Conservation (phyloP, 2,329 filamentous ascomycete species). For the Aspergillus aculeatinus region DNA sequence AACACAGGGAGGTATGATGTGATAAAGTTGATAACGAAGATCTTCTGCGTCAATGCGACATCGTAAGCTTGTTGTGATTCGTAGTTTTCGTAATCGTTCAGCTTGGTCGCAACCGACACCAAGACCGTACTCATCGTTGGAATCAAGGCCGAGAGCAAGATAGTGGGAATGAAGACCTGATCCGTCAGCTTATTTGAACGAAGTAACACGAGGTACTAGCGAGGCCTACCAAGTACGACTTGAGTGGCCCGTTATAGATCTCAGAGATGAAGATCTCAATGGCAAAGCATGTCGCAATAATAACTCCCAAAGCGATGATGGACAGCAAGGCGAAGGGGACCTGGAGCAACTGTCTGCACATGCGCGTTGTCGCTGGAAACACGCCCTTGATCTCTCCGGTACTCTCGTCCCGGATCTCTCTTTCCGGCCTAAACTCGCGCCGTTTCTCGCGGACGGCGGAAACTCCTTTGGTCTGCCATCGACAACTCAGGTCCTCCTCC, state of each 20-base stretch:
- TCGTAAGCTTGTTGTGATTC: constrained; percentile 82
- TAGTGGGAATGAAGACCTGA: constrained; percentile 82
- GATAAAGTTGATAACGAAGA: constrained; percentile 97
- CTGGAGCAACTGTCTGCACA: constrained; percentile 81
- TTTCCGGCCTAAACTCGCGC: constrained; percentile 76
- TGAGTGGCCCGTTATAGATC: constrained; percentile 87
- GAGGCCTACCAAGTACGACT: constrained; percentile 70
- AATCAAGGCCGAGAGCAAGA: constrained; percentile 76
- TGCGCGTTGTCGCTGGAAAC: constrained; percentile 73
- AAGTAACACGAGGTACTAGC: constrained; percentile 1
- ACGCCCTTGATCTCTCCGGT: constrained; percentile 77
- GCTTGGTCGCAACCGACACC: constrained; percentile 71
- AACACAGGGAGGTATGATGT: constrained; percentile 90
- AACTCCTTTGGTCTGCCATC: constrained; percentile 87
- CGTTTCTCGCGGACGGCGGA: constrained; percentile 77
- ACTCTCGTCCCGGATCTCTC: constrained; percentile 72
- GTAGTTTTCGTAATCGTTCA: constrained; percentile 90
- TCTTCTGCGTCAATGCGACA: constrained; percentile 82
- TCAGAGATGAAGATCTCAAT: constrained; percentile 98
- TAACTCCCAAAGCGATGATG: constrained; percentile 69
- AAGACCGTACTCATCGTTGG: constrained; percentile 79
- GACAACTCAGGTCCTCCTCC: constrained; percentile 80
- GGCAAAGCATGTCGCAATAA: constrained; percentile 86
- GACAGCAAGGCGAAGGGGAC: constrained; percentile 84
- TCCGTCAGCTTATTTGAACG: constrained; percentile 3